Conservation (phyloP, 2,329 filamentous ascomycete genomes). For the Ceratocystis papillata region DNA sequence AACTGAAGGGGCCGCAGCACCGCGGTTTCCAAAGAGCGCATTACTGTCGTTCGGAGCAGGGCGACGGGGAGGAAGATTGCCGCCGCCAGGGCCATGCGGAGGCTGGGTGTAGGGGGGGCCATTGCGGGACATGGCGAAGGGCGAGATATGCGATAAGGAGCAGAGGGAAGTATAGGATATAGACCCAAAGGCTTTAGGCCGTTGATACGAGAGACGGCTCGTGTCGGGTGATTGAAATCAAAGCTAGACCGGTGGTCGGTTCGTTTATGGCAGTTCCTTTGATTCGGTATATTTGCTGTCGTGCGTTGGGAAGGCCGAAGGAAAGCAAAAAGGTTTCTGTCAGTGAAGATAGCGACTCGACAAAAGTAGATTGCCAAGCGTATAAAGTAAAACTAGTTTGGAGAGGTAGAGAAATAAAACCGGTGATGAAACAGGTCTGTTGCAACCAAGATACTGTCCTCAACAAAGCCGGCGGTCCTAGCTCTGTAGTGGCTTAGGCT, state of each 20-base stretch:
- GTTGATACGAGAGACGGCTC: background rate
- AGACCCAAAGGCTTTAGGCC: background rate
- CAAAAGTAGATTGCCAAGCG: background rate
- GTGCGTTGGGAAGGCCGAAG: background rate
- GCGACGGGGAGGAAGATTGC: constrained; percentile 17
- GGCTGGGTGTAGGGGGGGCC: constrained; percentile 25
- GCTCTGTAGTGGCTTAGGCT: background rate
- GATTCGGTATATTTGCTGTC: background rate
- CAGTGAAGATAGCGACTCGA: background rate
- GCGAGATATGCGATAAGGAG: background rate
- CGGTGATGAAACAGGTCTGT: background rate
- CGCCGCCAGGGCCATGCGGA: constrained; percentile 10
- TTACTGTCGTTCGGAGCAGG: constrained; percentile 13
- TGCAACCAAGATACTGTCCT: background rate
- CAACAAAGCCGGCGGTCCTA: background rate
- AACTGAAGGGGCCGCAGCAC: constrained; percentile 1
- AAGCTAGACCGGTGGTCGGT: background rate
- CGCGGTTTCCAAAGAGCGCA: constrained; percentile 23
- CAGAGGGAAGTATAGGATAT: background rate
- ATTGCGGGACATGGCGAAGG: constrained; percentile 26
- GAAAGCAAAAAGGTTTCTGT: background rate
- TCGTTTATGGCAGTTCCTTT: background rate
- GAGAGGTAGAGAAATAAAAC: background rate
- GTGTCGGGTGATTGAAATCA: background rate
- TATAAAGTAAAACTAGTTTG: background rate